phyloP scores from a whole-genome alignment of 129 eudicot species.

The Kitagawia praeruptora region DNA sequence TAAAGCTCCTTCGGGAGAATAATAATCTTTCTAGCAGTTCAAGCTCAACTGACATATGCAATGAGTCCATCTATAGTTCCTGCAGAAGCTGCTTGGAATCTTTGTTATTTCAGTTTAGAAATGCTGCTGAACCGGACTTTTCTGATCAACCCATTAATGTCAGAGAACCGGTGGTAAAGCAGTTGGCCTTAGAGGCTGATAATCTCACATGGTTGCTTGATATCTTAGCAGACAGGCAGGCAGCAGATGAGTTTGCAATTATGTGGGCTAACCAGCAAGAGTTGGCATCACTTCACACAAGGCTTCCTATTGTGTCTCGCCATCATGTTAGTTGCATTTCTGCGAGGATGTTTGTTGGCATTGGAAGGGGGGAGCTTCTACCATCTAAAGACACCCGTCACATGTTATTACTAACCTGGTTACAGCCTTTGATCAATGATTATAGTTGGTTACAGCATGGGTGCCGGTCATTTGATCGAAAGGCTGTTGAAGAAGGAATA shows the following conservation, averaged over 20 bases:
- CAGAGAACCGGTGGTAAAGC: slow-evolving; percentile 51
- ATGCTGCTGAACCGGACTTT: slow-evolving; percentile 52
- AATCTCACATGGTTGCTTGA: slow-evolving; percentile 90
- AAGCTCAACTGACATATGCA: slow-evolving; percentile 47
- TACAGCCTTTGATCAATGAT: slow-evolving; percentile 77
- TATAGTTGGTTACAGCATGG: slow-evolving; percentile 90
- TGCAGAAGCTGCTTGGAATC: slow-evolving; percentile 50
- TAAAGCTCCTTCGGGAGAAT: slow-evolving; percentile 73
- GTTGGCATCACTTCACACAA: slow-evolving; percentile 51
- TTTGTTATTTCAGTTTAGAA: slow-evolving; percentile 43
- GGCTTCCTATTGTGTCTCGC: slow-evolving; percentile 45
- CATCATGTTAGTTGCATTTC: slow-evolving; percentile 71
- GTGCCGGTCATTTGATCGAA: slow-evolving; percentile 77
- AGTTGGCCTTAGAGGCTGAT: slow-evolving; percentile 66
- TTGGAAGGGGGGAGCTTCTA: slow-evolving; percentile 80
- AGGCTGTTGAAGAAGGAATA: slow-evolving; percentile 93
- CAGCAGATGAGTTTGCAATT: slow-evolving; percentile 76
- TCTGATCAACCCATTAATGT: slow-evolving; percentile 21
- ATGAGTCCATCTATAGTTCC: slow-evolving; percentile 51
- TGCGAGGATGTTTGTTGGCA: slow-evolving; percentile 76
- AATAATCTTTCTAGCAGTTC: slow-evolving; percentile 42
- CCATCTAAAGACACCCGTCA: slow-evolving; percentile 75
- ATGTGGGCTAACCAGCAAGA: slow-evolving; percentile 88
- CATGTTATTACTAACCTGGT: slow-evolving; percentile 63
- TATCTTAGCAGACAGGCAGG: slow-evolving; percentile 64